phyloP scores from a whole-genome alignment of 495 filamentous ascomycete species.

The Penicillium argentinense region DNA sequence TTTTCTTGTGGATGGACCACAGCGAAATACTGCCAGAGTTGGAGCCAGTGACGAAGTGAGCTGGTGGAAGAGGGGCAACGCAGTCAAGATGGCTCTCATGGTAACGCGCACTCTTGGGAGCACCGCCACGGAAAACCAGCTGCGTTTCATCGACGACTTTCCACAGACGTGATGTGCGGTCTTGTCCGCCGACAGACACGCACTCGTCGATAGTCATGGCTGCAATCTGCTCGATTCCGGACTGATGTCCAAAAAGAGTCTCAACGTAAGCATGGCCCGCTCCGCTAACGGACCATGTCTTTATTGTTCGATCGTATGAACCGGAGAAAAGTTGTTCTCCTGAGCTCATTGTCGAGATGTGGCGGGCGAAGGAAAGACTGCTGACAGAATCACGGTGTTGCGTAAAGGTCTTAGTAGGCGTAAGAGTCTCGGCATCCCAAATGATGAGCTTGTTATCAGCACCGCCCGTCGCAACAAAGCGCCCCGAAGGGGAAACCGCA shows the following conservation, averaged over 20 bases:
- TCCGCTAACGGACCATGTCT: slow-evolving; percentile 72
- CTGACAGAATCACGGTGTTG: slow-evolving; percentile 89
- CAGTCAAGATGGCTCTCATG: slow-evolving; percentile 88
- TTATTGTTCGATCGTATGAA: slow-evolving; percentile 85
- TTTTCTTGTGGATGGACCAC: slow-evolving; percentile 95
- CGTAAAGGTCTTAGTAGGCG: slow-evolving; percentile 77
- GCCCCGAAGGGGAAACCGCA: slow-evolving; percentile 83
- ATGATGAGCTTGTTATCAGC: slow-evolving; percentile 78
- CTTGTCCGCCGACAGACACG: slow-evolving; percentile 83
- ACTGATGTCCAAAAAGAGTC: slow-evolving; percentile 94
- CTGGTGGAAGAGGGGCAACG: slow-evolving; percentile 83
- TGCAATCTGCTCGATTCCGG: slow-evolving; percentile 78
- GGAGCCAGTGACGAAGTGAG: slow-evolving; percentile 87
- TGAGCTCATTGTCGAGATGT: slow-evolving; percentile 58
- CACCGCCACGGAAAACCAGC: slow-evolving; percentile 88
- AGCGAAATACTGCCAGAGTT: slow-evolving; percentile 84
- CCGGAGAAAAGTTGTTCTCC: slow-evolving; percentile 86
- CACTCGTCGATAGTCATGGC: slow-evolving; percentile 84
- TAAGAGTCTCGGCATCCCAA: slow-evolving; percentile 78
- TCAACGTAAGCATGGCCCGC: slow-evolving; percentile 77
- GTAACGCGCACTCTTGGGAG: slow-evolving; percentile 49
- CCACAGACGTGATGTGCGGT: slow-evolving; percentile 93
- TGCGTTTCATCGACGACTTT: slow-evolving; percentile 96
- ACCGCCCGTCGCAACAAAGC: slow-evolving; percentile 88
- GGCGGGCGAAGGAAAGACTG: slow-evolving; percentile 77